phyloP scores from a whole-genome alignment of 192 early-diverging fungal species.

The Coemansia sp. region DNA sequence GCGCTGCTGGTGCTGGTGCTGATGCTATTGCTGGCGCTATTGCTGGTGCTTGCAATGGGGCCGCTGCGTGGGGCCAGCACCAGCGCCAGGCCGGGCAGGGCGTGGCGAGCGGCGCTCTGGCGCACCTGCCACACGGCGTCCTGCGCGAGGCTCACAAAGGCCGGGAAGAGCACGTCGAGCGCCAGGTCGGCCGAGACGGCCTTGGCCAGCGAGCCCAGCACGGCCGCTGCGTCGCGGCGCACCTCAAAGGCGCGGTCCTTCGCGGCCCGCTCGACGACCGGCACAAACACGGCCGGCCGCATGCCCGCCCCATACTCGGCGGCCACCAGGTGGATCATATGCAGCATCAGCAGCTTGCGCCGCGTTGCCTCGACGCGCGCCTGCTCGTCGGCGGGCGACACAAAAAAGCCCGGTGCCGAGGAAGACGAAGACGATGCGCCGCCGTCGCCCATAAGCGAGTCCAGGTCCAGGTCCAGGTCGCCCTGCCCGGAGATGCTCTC shows the following conservation, averaged over 20 bases:
- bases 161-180: constrained; percentile 46
- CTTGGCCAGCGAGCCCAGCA: constrained; percentile 47
- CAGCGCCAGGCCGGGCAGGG: constrained; percentile 51
- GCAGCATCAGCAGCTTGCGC: constrained; percentile 53
- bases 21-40: neutral
- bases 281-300: constrained; percentile 56
- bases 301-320: constrained; percentile 43
- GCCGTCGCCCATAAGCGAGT: constrained; percentile 7
- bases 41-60: neutral
- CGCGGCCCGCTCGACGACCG: constrained; percentile 50
- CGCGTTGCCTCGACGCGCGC: constrained; percentile 44
- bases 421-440: no score
- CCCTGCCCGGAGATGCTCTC: neutral
- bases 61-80: constrained; percentile 33
- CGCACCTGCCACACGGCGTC: constrained; percentile 57
- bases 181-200: constrained; percentile 53
- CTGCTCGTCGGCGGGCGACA: constrained; percentile 44
- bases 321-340: constrained; percentile 53
- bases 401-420: constrained; percentile 33
- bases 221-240: constrained; percentile 54
- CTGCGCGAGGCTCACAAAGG: constrained; percentile 38
- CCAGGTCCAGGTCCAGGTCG: neutral
- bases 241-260: constrained; percentile 49
- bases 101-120: constrained; percentile 49
- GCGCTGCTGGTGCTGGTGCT: no score